Percentiles rank a stretch among this genome's conserved stretches.
These are phyloP conservation scores for Nitzschia sp. DNA, from an alignment of 108 stramenopile genomes.

Conservation along the genomic window DNA sequence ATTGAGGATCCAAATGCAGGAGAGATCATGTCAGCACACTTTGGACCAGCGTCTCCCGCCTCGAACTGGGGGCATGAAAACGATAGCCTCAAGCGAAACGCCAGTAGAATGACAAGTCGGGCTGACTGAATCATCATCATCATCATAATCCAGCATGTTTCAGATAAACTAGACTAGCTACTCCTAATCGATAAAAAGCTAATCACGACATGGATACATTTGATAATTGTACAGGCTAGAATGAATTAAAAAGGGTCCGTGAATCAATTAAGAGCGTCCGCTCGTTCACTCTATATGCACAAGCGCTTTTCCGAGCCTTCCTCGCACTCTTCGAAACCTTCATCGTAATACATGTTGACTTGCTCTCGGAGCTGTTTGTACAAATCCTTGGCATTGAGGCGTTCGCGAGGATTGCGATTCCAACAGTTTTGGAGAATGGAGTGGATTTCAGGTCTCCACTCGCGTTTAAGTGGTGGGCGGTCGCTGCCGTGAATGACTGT, in stretches of 20 bases:
- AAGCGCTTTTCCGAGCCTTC: constrained; percentile 30
- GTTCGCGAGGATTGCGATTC: constrained; percentile 38
- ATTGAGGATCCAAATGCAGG: constrained; percentile 23
- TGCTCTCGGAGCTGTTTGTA: constrained; percentile 35
- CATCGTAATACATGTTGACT: constrained; percentile 36
- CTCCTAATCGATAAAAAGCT: not conserved
- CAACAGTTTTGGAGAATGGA: constrained; percentile 34
- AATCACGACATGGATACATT: not conserved
- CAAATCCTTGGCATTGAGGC: constrained; percentile 27
- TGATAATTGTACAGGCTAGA: no score
- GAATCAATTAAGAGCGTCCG: no score
- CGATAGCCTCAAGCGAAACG: not conserved
- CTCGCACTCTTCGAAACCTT: constrained; percentile 28
- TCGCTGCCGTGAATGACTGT: constrained; percentile 36
- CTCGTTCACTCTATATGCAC: constrained; percentile 41
- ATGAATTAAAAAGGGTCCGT: not conserved
- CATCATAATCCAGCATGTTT: not conserved
- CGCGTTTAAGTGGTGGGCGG: constrained; percentile 31
- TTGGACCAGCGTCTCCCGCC: constrained; percentile 8
- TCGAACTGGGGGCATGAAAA: constrained; percentile 11
- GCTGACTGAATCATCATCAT: not conserved
- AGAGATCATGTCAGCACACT: not conserved
- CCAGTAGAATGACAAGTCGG: constrained; percentile 2
- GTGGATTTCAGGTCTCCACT: constrained; percentile 30
- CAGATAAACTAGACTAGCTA: not conserved